Conservation (phyloP, 2,329 filamentous ascomycete genomes). For the Sordariomycetes sp. region DNA sequence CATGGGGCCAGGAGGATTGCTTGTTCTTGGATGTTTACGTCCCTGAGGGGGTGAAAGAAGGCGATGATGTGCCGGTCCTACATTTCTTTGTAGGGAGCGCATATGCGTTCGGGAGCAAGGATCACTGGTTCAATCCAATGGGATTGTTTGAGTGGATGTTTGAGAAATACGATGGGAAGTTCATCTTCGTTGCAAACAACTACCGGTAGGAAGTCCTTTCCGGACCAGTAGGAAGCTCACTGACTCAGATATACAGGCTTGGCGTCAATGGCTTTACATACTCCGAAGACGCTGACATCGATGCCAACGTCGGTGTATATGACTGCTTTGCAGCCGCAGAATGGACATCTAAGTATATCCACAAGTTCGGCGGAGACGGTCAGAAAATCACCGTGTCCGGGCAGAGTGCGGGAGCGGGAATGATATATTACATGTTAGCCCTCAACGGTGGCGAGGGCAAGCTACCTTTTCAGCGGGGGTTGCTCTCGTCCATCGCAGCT, state of each 20-base stretch:
- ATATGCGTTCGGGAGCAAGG: slow-evolving; percentile 12
- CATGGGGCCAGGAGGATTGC: slow-evolving; percentile 12
- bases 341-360: slow-evolving; percentile 20
- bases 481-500: slow-evolving; percentile 6
- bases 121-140: slow-evolving; percentile 7
- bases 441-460: slow-evolving; percentile 24
- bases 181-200: slow-evolving; percentile 12
- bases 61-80: slow-evolving; percentile 10
- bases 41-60: slow-evolving; percentile 8
- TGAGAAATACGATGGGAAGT: slow-evolving; percentile 5
- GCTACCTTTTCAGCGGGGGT: slow-evolving; percentile 25
- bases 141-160: slow-evolving; percentile 11
- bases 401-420: slow-evolving; percentile 27
- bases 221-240: neutral
- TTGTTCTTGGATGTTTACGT: slow-evolving; percentile 13
- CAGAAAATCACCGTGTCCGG: slow-evolving; percentile 20
- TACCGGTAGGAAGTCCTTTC: slow-evolving; percentile 7
- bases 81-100: slow-evolving; percentile 10
- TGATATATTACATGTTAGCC: slow-evolving; percentile 45
- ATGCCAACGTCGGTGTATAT: slow-evolving; percentile 15
- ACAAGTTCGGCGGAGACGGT: slow-evolving; percentile 16
- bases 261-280: slow-evolving; percentile 9
- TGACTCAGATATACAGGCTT: too few relatives aligned
- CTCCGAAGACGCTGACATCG: slow-evolving; percentile 7
- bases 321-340: slow-evolving; percentile 20